Conservation (phyloP, 2,329 filamentous ascomycete genomes). For the Phialophora verrucosa region DNA sequence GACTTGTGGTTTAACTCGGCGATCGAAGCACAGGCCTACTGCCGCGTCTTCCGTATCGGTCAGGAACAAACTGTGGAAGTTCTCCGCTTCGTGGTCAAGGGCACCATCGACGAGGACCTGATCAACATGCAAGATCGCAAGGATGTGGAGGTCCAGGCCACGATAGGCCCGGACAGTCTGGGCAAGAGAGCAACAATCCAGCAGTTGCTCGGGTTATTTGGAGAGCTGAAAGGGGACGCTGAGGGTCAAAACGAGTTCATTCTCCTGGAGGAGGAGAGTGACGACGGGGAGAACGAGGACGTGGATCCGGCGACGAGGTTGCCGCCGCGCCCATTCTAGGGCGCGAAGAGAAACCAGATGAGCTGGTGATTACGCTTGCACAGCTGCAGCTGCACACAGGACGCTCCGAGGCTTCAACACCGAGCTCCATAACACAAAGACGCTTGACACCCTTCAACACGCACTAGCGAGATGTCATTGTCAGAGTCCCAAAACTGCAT, state of each 20-base stretch:
- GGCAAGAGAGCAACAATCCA: constrained; percentile 31
- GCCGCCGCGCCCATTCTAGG: constrained; percentile 31
- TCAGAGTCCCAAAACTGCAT: background rate
- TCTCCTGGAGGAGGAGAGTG: constrained; percentile 29
- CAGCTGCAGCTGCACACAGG: too few species aligned
- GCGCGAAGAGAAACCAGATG: background rate
- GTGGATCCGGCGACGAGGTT: constrained; percentile 18
- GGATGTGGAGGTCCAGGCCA: constrained; percentile 49
- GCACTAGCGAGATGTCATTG: background rate
- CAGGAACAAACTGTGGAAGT: constrained; percentile 67
- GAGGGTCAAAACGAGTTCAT: constrained; percentile 30
- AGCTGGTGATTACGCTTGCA: background rate
- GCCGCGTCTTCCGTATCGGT: constrained; percentile 55
- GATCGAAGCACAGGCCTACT: constrained; percentile 66
- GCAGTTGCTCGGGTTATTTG: constrained; percentile 42
- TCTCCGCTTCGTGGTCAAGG: constrained; percentile 61
- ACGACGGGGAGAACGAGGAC: constrained; percentile 25
- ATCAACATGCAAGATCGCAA: constrained; percentile 63
- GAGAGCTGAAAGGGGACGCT: constrained; percentile 28
- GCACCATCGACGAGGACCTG: constrained; percentile 65
- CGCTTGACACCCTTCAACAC: background rate
- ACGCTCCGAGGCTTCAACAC: background rate
- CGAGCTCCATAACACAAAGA: background rate
- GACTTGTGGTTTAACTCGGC: constrained; percentile 68
- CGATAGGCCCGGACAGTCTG: constrained; percentile 27